Evolutionary conservation across 306 rosid species (phyloP).

Genomic region (Hylodesmum podocarpum): DNA sequence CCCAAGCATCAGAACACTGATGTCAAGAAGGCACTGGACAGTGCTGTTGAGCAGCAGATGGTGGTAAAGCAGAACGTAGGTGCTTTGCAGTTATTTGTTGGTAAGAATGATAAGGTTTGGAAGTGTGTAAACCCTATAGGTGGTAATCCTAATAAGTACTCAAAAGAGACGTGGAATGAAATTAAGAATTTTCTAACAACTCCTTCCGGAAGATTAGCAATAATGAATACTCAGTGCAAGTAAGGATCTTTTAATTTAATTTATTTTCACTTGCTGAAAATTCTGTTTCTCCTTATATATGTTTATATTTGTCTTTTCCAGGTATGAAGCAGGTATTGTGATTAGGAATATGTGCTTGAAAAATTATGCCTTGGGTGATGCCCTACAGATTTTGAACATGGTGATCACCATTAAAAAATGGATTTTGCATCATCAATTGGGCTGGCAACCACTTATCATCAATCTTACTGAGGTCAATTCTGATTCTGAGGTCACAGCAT

Average conservation of each 20-base stretch:
- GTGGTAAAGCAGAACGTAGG: slow-evolving; percentile 77
- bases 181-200: slow-evolving; percentile 58
- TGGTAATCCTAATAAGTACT: slow-evolving; percentile 56
- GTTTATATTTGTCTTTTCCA: slow-evolving; percentile 21
- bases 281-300: background rate
- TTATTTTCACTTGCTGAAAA: slow-evolving; percentile 25
- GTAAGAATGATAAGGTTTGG: slow-evolving; percentile 81
- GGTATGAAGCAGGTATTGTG: slow-evolving; percentile 81
- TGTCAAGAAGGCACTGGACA: slow-evolving; percentile 77
- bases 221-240: slow-evolving; percentile 76
- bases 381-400: slow-evolving; percentile 72
- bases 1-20: slow-evolving; percentile 71
- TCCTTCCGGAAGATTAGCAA: slow-evolving; percentile 61
- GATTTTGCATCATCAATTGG: slow-evolving; percentile 71
- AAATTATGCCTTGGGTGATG: slow-evolving; percentile 61
- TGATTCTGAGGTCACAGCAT: slow-evolving; percentile 32
- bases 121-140: slow-evolving; percentile 63
- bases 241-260: slow-evolving; percentile 30
- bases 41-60: slow-evolving; percentile 77
- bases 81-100: slow-evolving; percentile 59
- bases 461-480: slow-evolving; percentile 52
- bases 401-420: slow-evolving; percentile 61
- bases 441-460: slow-evolving; percentile 83
- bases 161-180: slow-evolving; percentile 62
- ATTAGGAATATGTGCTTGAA: slow-evolving; percentile 64